phyloP scores from a whole-genome alignment of 768 basidiomycete genomes.

The Agrocybe pediades region DNA sequence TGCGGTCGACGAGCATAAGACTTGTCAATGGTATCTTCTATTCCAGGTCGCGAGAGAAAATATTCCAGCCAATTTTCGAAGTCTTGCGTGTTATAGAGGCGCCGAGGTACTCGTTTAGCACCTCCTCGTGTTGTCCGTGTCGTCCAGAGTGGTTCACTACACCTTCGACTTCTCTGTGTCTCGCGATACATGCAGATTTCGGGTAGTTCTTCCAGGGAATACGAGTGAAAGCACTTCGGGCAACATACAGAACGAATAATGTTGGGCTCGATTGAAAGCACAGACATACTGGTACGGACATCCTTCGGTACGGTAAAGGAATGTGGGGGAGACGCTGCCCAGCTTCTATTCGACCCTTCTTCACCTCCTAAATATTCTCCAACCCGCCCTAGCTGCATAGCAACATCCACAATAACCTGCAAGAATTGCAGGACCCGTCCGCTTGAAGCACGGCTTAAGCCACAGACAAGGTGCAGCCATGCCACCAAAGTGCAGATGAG shows the following conservation, averaged over 20 bases:
- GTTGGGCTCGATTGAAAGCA: slow-evolving; percentile 15
- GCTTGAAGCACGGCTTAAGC: slow-evolving; percentile 18
- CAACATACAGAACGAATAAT: slow-evolving; percentile 18
- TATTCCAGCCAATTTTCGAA: slow-evolving; percentile 22
- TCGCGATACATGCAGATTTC: slow-evolving; percentile 7
- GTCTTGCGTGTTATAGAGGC: slow-evolving; percentile 17
- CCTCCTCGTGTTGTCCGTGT: slow-evolving; percentile 7
- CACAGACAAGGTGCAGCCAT: slow-evolving; percentile 16
- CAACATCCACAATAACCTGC: not conserved
- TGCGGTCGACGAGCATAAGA: slow-evolving; percentile 17
- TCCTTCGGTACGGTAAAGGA: slow-evolving; percentile 8
- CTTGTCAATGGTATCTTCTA: slow-evolving; percentile 22
- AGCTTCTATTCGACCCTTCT: not conserved
- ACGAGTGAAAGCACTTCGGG: slow-evolving; percentile 17
- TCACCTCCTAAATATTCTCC: not conserved
- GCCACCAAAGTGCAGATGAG: slow-evolving; percentile 3
- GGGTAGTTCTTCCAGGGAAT: slow-evolving; percentile 3
- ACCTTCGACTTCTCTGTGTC: slow-evolving; percentile 11
- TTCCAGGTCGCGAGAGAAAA: slow-evolving; percentile 20
- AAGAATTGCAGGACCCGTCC: slow-evolving; percentile 9
- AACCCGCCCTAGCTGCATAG: slow-evolving; percentile 7
- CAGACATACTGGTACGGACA: slow-evolving; percentile 11
- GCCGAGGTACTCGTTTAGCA: slow-evolving; percentile 6
- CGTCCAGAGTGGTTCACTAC: slow-evolving; percentile 12
- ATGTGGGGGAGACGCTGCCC: not conserved